phyloP scores from a whole-genome alignment of 345 rosid genomes.

The Barbarea vulgaris region DNA sequence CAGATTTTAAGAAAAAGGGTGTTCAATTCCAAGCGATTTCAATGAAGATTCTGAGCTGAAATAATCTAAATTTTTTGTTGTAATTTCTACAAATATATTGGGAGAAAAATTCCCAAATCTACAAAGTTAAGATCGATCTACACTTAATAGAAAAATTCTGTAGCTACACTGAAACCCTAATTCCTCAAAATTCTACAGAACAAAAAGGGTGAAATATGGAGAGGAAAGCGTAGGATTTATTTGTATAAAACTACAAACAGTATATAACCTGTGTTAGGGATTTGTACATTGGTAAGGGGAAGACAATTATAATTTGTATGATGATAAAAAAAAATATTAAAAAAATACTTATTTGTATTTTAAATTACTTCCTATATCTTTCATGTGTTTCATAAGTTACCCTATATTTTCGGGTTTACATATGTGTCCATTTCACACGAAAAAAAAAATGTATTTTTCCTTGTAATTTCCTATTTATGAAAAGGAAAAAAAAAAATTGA shows the following conservation, averaged over 20 bases:
- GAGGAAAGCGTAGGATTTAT: neutral
- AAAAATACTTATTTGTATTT: neutral
- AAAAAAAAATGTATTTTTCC: neutral
- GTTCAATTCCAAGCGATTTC: constrained; percentile 7
- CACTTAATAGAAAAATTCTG: neutral
- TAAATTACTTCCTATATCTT: neutral
- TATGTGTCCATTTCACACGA: neutral
- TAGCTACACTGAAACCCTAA: constrained; percentile 24
- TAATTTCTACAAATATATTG: constrained; percentile 18
- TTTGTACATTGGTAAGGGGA: constrained; percentile 4
- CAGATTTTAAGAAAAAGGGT: constrained; percentile 3
- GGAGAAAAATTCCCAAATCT: constrained; percentile 15
- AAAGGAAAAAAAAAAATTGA: neutral
- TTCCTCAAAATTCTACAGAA: constrained; percentile 8
- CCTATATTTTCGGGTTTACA: neutral
- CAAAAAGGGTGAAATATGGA: neutral
- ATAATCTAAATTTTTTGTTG: neutral
- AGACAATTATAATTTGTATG: neutral
- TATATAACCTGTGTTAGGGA: constrained; percentile 14
- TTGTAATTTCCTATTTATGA: neutral
- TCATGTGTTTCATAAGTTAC: neutral
- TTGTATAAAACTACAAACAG: neutral
- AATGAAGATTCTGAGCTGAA: neutral
- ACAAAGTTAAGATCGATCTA: constrained; percentile 18
- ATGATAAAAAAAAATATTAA: neutral